phyloP scores from a whole-genome alignment of 1,284 basidiomycete genomes.

The Austroboletus olivaceoglutinosus region DNA sequence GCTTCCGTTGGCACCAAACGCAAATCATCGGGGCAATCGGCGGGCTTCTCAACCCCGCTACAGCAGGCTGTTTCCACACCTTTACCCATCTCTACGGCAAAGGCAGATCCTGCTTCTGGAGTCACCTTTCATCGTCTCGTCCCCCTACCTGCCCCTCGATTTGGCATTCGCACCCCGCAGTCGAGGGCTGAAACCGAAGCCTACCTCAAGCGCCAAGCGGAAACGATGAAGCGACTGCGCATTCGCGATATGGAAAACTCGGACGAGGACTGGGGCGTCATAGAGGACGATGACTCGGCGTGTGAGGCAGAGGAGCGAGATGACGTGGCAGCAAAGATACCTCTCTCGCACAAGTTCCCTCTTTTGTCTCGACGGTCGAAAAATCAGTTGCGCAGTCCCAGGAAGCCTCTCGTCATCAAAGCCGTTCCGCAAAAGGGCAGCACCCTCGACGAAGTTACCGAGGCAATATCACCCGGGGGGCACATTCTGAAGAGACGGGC shows the following conservation, averaged over 20 bases:
- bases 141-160: conserved; percentile 59
- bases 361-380: conserved; percentile 26
- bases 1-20: conserved; percentile 58
- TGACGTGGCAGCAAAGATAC: conserved; percentile 27
- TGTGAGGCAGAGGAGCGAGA: conserved; percentile 45
- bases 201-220: conserved; percentile 59
- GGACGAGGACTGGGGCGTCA: conserved; percentile 41
- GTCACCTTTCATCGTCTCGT: conserved; percentile 60
- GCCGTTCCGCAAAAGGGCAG: conserved; percentile 41
- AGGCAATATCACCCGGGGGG: conserved; percentile 68
- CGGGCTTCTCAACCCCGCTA: conserved; percentile 43
- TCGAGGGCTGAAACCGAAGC: conserved; percentile 63
- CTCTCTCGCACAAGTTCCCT: conserved; percentile 26
- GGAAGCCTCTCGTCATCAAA: conserved; percentile 26
- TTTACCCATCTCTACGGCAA: conserved; percentile 45
- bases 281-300: conserved; percentile 48
- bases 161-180: conserved; percentile 52
- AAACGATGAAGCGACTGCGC: conserved; percentile 62
- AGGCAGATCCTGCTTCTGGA: conserved; percentile 29
- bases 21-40: conserved; percentile 45
- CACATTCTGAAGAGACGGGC: conserved; percentile 71
- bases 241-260: conserved; percentile 54
- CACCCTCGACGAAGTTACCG: conserved; percentile 52
- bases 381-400: conserved; percentile 25
- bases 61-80: conserved; percentile 46